Evolutionary conservation across 495 filamentous ascomycete genomes (phyloP).

Genomic region (Tuber magnatum): DNA sequence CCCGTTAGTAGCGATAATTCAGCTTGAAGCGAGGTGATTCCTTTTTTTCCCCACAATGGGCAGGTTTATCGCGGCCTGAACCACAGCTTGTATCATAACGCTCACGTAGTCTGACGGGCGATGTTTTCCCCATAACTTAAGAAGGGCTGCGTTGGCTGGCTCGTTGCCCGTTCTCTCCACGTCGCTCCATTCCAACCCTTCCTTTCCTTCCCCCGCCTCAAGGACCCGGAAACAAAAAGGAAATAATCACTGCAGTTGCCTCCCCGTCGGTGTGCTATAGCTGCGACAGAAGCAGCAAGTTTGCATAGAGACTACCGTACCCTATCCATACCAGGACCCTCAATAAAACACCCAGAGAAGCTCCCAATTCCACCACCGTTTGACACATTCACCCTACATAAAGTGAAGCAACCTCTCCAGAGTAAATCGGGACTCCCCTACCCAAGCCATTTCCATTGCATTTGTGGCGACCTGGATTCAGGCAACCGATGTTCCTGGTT

Average conservation of each 20-base stretch:
- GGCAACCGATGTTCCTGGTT: constrained; percentile 75
- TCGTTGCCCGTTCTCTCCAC: neutral
- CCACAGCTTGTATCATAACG: neutral
- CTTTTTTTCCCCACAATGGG: neutral
- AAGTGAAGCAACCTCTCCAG: neutral
- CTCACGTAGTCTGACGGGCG: neutral
- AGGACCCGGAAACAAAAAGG: neutral
- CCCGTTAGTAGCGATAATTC: neutral
- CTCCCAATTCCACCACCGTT: neutral
- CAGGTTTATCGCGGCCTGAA: neutral
- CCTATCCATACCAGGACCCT: neutral
- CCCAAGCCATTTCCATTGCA: constrained; percentile 54
- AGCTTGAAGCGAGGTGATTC: neutral
- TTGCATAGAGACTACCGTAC: neutral
- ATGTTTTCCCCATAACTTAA: neutral
- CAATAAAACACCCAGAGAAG: neutral
- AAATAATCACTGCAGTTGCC: neutral
- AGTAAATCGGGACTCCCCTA: neutral
- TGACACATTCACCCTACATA: neutral
- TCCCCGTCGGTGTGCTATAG: neutral
- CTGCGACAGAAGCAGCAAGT: neutral
- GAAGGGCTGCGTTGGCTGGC: neutral
- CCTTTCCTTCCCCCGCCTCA: neutral
- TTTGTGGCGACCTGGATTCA: constrained; percentile 75
- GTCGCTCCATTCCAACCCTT: neutral